Conservation (phyloP, 2,329 filamentous ascomycete genomes). For the Malbranchea zuffiana region DNA sequence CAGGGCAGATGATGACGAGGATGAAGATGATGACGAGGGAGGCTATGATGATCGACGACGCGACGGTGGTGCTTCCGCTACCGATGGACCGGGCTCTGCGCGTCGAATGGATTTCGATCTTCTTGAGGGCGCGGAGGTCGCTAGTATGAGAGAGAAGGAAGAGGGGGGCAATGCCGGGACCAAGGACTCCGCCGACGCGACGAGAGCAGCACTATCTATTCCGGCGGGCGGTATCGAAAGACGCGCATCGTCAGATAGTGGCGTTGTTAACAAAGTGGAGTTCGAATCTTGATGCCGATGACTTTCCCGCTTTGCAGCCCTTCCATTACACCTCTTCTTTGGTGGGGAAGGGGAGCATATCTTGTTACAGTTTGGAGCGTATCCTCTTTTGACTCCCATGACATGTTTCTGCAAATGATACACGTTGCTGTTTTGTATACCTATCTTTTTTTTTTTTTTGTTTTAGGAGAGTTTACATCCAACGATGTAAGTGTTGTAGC, state of each 20-base stretch:
- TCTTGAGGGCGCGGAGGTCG: constrained; percentile 30
- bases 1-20: constrained; percentile 59
- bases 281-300: constrained; percentile 19
- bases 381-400: no score
- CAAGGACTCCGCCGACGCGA: no score
- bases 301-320: not conserved
- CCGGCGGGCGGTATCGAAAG: constrained; percentile 14
- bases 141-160: constrained; percentile 32
- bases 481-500: no score
- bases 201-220: no score
- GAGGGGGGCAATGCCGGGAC: constrained; percentile 23
- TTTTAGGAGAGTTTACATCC: no score
- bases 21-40: constrained; percentile 43
- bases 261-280: constrained; percentile 30
- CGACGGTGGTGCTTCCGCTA: constrained; percentile 21
- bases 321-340: no score
- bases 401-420: no score
- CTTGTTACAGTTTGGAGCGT: no score
- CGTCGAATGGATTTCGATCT: constrained; percentile 55
- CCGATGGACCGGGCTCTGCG: constrained; percentile 28
- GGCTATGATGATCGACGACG: constrained; percentile 28
- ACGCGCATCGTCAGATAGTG: constrained; percentile 16
- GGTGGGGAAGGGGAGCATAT: no score
- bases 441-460: no score
- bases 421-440: no score